Evolutionary conservation across 164 flowering plant species (phyloP).

Genomic region (Piper betle): DNA sequence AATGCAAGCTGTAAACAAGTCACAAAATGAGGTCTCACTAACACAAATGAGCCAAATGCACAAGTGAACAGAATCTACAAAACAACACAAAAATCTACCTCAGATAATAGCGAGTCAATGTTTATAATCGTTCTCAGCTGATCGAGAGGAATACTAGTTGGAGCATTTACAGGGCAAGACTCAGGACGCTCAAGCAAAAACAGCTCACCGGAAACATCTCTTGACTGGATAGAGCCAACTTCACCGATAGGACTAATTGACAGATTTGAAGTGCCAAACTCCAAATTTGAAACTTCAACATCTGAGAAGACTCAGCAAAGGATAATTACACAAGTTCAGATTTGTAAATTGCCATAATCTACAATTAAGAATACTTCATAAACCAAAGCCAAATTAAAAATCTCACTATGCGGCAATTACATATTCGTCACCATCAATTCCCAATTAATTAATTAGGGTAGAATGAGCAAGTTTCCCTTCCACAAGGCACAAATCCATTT

Average conservation of each 20-base stretch:
- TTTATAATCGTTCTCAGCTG: slow-evolving; percentile 66
- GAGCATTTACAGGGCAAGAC: slow-evolving; percentile 3
- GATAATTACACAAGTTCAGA: not conserved
- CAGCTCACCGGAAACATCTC: slow-evolving; percentile 8
- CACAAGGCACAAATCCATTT: no score
- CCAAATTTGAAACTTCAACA: not conserved
- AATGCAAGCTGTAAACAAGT: slow-evolving; percentile 43
- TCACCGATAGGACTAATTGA: not conserved
- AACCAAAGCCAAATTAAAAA: no score
- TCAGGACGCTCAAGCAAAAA: not conserved
- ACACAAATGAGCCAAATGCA: no score
- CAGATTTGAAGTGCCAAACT: not conserved
- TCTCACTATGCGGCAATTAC: no score
- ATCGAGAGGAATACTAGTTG: slow-evolving; percentile 52
- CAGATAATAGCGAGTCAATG: slow-evolving; percentile 64
- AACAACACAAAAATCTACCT: slow-evolving; percentile 35
- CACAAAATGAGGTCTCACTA: not conserved
- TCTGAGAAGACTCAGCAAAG: not conserved
- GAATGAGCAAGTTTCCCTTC: no score
- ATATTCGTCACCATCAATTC: no score
- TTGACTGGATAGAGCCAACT: slow-evolving; percentile 7
- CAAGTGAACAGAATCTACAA: not conserved
- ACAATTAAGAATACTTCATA: no score
- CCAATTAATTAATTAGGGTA: no score
- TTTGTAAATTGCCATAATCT: no score